phyloP scores from a whole-genome alignment of 2,329 filamentous ascomycete species.

The Amylocarpus encephaloides region DNA sequence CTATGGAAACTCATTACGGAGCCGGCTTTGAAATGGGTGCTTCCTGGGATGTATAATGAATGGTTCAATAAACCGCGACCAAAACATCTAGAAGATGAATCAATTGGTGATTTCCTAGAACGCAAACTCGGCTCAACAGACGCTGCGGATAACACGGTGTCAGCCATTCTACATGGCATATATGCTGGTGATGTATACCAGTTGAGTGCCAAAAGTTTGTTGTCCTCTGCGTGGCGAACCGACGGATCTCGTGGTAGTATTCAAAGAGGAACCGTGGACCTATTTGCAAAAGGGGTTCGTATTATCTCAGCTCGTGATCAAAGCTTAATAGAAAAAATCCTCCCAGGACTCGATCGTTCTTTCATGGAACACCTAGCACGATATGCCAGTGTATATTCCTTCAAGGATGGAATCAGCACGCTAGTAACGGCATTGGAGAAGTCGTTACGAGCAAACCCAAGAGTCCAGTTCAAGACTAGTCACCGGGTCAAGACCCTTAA shows the following conservation, averaged over 20 bases:
- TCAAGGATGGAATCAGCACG: conserved; percentile 55
- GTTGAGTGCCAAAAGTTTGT: conserved; percentile 64
- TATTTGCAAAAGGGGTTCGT: too few relatives aligned
- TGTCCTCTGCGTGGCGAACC: conserved; percentile 20
- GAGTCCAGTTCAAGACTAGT: conserved; percentile 52
- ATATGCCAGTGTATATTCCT: conserved; percentile 38
- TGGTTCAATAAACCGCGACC: conserved; percentile 30
- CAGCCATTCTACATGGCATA: conserved; percentile 76
- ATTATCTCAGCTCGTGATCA: background rate
- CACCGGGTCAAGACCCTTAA: conserved; percentile 43
- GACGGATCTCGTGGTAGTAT: conserved; percentile 20
- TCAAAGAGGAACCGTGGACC: background rate
- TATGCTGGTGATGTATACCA: conserved; percentile 84
- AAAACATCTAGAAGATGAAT: conserved; percentile 52
- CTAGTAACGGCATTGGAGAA: conserved; percentile 49
- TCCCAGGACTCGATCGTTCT: conserved; percentile 13
- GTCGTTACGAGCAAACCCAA: conserved; percentile 44
- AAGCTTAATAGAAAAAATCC: conserved; percentile 6
- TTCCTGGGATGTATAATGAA: conserved; percentile 26
- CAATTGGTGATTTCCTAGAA: conserved; percentile 60
- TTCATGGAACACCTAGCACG: conserved; percentile 6
- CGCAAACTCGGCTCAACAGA: conserved; percentile 45
- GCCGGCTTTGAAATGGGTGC: conserved; percentile 46
- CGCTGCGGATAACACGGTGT: conserved; percentile 66
- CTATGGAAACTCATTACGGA: conserved; percentile 40